Percentiles rank a stretch among this genome's conserved stretches.
Conservation (phyloP, 2,329 filamentous ascomycete genomes). For the Phialophora tarda region DNA sequence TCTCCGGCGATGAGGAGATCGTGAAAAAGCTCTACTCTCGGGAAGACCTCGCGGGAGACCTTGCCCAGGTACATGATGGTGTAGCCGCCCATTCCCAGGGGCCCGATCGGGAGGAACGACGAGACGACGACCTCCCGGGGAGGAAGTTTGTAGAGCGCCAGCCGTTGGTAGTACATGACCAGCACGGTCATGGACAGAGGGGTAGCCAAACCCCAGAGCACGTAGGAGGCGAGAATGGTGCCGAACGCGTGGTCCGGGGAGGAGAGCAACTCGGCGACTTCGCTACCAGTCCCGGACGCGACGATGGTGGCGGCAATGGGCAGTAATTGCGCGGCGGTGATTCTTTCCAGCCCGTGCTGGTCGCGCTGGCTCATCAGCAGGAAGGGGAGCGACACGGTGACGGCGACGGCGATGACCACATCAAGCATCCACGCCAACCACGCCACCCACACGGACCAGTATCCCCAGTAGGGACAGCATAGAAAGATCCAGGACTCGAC, state of each 20-base stretch:
- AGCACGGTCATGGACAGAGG: slow-evolving; percentile 68
- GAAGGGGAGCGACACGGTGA: slow-evolving; percentile 63
- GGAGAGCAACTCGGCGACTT: slow-evolving; percentile 63
- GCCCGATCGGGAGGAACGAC: slow-evolving; percentile 70
- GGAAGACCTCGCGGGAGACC: slow-evolving; percentile 50
- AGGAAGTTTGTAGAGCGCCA: slow-evolving; percentile 71
- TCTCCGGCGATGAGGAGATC: slow-evolving; percentile 41
- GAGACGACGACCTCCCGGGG: slow-evolving; percentile 71
- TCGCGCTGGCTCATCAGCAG: slow-evolving; percentile 43
- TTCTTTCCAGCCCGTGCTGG: slow-evolving; percentile 59
- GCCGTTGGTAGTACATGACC: slow-evolving; percentile 71
- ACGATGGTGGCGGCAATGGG: slow-evolving; percentile 72
- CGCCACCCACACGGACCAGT: slow-evolving; percentile 60
- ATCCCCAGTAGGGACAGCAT: slow-evolving; percentile 66
- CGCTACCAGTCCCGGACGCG: slow-evolving; percentile 65
- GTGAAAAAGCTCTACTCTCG: slow-evolving; percentile 41
- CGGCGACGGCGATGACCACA: slow-evolving; percentile 58
- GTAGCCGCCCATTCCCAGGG: slow-evolving; percentile 70
- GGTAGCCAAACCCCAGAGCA: slow-evolving; percentile 68
- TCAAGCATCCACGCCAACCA: slow-evolving; percentile 67
- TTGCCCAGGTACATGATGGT: slow-evolving; percentile 60
- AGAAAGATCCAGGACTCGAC: slow-evolving; percentile 68
- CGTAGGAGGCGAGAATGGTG: slow-evolving; percentile 68
- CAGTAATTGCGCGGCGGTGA: slow-evolving; percentile 70
- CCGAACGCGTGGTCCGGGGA: slow-evolving; percentile 62